Conservation (phyloP, 768 basidiomycete genomes). For the Boletus insuetus region DNA sequence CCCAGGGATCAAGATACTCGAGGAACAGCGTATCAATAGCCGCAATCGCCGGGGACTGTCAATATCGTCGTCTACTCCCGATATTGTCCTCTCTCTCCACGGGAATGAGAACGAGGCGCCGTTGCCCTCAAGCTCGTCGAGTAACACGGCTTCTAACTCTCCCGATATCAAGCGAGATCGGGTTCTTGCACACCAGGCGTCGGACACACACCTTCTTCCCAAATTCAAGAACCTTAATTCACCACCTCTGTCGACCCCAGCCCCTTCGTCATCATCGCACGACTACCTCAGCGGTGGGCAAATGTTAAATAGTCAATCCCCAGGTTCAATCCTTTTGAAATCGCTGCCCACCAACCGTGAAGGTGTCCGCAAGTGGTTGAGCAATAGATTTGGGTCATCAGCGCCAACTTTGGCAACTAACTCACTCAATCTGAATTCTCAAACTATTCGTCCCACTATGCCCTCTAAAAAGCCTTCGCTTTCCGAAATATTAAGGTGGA, state of each 20-base stretch:
- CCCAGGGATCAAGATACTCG: slow-evolving; percentile 79
- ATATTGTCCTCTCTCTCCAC: slow-evolving; percentile 43
- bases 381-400: slow-evolving; percentile 51
- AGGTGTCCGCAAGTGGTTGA: slow-evolving; percentile 80
- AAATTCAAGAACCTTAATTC: slow-evolving; percentile 47
- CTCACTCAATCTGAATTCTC: slow-evolving; percentile 31
- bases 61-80: slow-evolving; percentile 48
- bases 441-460: slow-evolving; percentile 35
- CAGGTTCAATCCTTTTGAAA: slow-evolving; percentile 36
- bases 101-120: slow-evolving; percentile 44
- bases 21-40: slow-evolving; percentile 59
- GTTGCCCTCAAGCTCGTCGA: slow-evolving; percentile 47
- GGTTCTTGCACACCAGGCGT: slow-evolving; percentile 64
- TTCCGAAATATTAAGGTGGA: slow-evolving; percentile 57
- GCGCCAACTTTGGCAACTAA: slow-evolving; percentile 39
- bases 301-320: slow-evolving; percentile 29
- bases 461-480: slow-evolving; percentile 63
- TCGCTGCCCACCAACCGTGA: slow-evolving; percentile 71
- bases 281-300: slow-evolving; percentile 46
- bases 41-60: slow-evolving; percentile 53
- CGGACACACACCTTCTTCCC: slow-evolving; percentile 61
- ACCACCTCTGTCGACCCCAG: slow-evolving; percentile 36
- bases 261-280: slow-evolving; percentile 47
- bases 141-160: slow-evolving; percentile 47
- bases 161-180: slow-evolving; percentile 56